Conservation (phyloP, 2,329 filamentous ascomycete genomes). For the Fusarium drepaniforme region DNA sequence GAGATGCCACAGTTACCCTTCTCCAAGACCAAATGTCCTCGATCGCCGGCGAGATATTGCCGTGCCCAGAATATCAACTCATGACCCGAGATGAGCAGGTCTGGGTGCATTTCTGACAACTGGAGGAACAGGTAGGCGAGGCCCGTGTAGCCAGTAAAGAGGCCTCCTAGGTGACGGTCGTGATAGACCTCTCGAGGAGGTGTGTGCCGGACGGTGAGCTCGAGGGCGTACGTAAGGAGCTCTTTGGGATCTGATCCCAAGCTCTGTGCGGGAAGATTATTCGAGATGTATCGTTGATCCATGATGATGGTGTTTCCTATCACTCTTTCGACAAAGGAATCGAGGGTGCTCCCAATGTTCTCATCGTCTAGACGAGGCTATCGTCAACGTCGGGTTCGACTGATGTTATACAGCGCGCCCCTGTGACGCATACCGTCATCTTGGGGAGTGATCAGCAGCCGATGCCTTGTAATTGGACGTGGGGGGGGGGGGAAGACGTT, state of each 20-base stretch:
- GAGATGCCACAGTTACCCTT: slow-evolving; percentile 61
- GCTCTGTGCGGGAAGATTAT: slow-evolving; percentile 47
- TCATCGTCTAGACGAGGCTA: slow-evolving; percentile 17
- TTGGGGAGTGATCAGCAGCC: slow-evolving; percentile 34
- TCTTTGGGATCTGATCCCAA: slow-evolving; percentile 43
- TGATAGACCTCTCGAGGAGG: slow-evolving; percentile 53
- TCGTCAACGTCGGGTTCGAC: slow-evolving; percentile 20
- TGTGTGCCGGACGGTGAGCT: slow-evolving; percentile 51
- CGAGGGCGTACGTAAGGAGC: slow-evolving; percentile 50
- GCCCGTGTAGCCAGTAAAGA: slow-evolving; percentile 67
- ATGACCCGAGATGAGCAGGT: slow-evolving; percentile 57
- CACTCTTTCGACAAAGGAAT: slow-evolving; percentile 1
- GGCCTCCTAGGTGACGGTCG: slow-evolving; percentile 55
- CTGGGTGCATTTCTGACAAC: slow-evolving; percentile 58
- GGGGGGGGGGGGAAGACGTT: slow-evolving; percentile 10
- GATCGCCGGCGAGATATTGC: slow-evolving; percentile 58
- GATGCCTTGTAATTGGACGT: slow-evolving; percentile 28
- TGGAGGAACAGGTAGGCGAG: slow-evolving; percentile 68
- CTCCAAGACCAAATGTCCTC: slow-evolving; percentile 51
- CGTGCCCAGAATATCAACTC: slow-evolving; percentile 59
- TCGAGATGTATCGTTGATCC: slow-evolving; percentile 50
- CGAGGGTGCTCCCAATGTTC: neutral
- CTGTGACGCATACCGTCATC: slow-evolving; percentile 40
- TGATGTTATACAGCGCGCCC: slow-evolving; percentile 27
- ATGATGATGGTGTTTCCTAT: slow-evolving; percentile 28